phyloP scores from a whole-genome alignment of 116 monocot species.

The Cymodocea nodosa region DNA sequence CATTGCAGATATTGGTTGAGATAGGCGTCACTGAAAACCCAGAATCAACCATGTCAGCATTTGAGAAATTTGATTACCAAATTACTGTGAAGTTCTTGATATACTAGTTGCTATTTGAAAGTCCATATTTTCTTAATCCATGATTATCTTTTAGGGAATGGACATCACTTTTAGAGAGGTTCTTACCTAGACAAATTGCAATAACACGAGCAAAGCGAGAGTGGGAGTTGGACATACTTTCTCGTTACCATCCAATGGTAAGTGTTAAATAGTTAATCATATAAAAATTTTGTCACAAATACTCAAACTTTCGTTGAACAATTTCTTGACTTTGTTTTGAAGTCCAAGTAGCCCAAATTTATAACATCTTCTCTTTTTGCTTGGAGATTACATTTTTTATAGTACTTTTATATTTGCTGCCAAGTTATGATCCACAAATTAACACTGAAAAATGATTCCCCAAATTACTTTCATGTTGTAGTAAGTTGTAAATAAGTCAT shows the following conservation, averaged over 20 bases:
- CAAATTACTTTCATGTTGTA: too few species aligned
- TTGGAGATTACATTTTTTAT: neutral
- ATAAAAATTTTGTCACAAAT: neutral
- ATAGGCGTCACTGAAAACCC: constrained; percentile 76
- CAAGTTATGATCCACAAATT: too few species aligned
- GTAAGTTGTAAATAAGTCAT: too few species aligned
- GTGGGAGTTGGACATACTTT: constrained; percentile 93
- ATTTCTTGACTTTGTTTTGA: too few species aligned
- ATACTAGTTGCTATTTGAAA: neutral
- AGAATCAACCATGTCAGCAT: constrained; percentile 71
- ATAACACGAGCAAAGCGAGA: constrained; percentile 82
- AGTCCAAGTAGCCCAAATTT: too few species aligned
- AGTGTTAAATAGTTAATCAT: neutral
- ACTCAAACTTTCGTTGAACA: neutral
- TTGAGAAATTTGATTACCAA: neutral
- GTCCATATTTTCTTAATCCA: neutral
- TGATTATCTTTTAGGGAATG: constrained; percentile 59
- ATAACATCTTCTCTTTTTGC: neutral
- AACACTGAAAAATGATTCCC: too few species aligned
- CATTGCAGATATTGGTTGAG: constrained; percentile 88
- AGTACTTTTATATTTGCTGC: too few species aligned
- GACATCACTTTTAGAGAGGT: constrained; percentile 87
- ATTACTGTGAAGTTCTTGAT: neutral
- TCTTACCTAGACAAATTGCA: constrained; percentile 91
- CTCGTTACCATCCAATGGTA: constrained; percentile 80